These are phyloP conservation scores for Phyllosticta citrichinensis DNA, from an alignment of 2,329 filamentous ascomycete genomes.

Conservation along the genomic window DNA sequence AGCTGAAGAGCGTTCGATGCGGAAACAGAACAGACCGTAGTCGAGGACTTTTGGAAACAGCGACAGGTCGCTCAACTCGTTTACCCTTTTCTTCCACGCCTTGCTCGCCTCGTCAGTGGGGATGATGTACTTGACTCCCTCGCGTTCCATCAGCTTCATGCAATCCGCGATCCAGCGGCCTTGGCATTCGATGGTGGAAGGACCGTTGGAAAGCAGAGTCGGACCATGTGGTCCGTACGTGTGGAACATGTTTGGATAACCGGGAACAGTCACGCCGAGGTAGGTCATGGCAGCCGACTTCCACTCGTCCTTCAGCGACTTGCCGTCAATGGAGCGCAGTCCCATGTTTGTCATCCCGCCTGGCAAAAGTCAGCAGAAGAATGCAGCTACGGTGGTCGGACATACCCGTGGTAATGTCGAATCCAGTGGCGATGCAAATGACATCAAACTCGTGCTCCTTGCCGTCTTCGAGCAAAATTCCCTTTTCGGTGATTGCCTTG, in stretches of 20 bases:
- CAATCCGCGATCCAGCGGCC: slow-evolving; percentile 29
- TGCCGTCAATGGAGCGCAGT: slow-evolving; percentile 26
- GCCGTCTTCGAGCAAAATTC: slow-evolving; percentile 21
- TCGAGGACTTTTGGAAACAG: slow-evolving; percentile 31
- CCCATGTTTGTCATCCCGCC: slow-evolving; percentile 33
- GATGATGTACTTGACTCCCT: slow-evolving; percentile 24
- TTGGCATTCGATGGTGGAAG: slow-evolving; percentile 32
- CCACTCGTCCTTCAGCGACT: slow-evolving; percentile 30
- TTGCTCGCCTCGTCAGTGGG: slow-evolving; percentile 28
- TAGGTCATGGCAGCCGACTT: slow-evolving; percentile 31
- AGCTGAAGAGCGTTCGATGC: neutral
- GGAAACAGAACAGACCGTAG: slow-evolving; percentile 13
- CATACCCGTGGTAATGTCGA: slow-evolving; percentile 29
- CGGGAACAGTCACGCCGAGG: slow-evolving; percentile 32
- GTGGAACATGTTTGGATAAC: slow-evolving; percentile 28
- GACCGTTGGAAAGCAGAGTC: slow-evolving; percentile 33
- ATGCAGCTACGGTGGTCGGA: slow-evolving; percentile 32
- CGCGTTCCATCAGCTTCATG: slow-evolving; percentile 21
- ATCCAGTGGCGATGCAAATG: slow-evolving; percentile 24
- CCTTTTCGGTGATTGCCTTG: slow-evolving; percentile 20
- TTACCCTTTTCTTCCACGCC: slow-evolving; percentile 31
- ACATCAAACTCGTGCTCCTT: slow-evolving; percentile 23
- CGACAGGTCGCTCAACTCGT: slow-evolving; percentile 31
- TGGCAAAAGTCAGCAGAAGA: slow-evolving; percentile 33
- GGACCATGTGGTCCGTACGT: slow-evolving; percentile 35